Evolutionary conservation across 2,329 filamentous ascomycete genomes (phyloP).

Genomic region (Macroventuria anomochaeta): DNA sequence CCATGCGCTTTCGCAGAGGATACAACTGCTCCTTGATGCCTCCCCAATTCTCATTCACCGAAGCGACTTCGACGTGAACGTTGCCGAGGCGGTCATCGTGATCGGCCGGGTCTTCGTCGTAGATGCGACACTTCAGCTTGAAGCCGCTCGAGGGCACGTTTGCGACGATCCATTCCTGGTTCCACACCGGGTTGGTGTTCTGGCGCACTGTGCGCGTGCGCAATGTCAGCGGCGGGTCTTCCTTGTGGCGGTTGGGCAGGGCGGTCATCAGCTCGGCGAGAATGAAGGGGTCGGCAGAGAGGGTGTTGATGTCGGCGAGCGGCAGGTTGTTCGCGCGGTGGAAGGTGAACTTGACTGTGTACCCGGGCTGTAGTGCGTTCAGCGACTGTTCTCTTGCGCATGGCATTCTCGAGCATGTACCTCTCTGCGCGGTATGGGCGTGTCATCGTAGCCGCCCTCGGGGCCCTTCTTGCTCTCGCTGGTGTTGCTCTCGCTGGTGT

Average conservation of each 20-base stretch:
- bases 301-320: constrained; percentile 76
- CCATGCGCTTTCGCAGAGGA: constrained; percentile 80
- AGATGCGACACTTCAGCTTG: constrained; percentile 81
- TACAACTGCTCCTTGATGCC: constrained; percentile 71
- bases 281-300: constrained; percentile 85
- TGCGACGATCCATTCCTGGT: constrained; percentile 85
- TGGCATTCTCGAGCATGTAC: not conserved
- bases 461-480: constrained; percentile 55
- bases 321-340: constrained; percentile 82
- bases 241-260: constrained; percentile 79
- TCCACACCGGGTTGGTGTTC: constrained; percentile 78
- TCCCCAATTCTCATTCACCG: constrained; percentile 69
- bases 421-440: constrained; percentile 69
- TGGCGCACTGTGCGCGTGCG: constrained; percentile 78
- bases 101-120: constrained; percentile 88
- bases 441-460: constrained; percentile 79
- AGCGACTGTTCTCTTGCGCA: not conserved
- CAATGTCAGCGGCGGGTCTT: constrained; percentile 77
- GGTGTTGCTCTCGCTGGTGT: constrained; percentile 33
- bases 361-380: constrained; percentile 69
- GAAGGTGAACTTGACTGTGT: constrained; percentile 84
- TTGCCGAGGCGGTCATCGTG: constrained; percentile 88
- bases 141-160: constrained; percentile 85
- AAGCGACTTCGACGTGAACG: constrained; percentile 71
- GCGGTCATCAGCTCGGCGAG: constrained; percentile 75